These are phyloP conservation scores for Capsicum baccatum DNA, from an alignment of 257 asterid species.

Conservation along the genomic window DNA sequence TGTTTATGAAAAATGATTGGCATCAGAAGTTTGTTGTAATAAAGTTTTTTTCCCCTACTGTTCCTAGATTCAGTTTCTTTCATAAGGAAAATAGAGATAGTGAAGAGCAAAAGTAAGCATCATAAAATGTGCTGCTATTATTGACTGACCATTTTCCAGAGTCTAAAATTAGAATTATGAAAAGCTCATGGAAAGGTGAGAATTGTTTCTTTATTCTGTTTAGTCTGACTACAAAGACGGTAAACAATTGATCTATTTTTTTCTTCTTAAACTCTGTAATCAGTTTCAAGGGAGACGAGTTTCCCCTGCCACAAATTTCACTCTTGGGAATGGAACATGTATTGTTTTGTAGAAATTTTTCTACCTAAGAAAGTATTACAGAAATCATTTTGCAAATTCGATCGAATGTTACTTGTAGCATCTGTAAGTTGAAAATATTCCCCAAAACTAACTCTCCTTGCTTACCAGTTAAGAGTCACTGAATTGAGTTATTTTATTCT, in stretches of 20 bases:
- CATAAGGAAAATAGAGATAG: neutral
- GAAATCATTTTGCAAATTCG: neutral
- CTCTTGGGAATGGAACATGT: neutral
- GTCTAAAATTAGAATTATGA: neutral
- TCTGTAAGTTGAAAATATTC: no score
- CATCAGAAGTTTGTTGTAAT: slow-evolving; percentile 8
- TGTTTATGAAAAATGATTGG: neutral
- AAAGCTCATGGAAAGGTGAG: neutral
- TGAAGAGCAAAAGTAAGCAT: neutral
- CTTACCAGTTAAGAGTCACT: no score
- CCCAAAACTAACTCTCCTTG: no score
- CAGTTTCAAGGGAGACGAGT: neutral
- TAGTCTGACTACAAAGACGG: neutral
- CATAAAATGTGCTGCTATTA: neutral
- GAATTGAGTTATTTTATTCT: no score
- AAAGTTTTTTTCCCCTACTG: neutral
- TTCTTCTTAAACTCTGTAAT: neutral
- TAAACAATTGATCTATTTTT: neutral
- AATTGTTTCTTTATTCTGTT: neutral
- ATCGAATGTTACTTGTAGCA: no score
- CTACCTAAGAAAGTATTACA: neutral
- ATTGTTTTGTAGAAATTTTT: neutral
- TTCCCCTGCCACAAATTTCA: neutral
- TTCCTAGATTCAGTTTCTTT: neutral
- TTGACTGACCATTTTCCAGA: neutral